A percentile compares a stretch with the other conserved stretches of the same genome.
These are phyloP conservation scores for Colletotrichum tropicicola DNA, from an alignment of 2,329 filamentous ascomycete genomes.

Conservation along the genomic window DNA sequence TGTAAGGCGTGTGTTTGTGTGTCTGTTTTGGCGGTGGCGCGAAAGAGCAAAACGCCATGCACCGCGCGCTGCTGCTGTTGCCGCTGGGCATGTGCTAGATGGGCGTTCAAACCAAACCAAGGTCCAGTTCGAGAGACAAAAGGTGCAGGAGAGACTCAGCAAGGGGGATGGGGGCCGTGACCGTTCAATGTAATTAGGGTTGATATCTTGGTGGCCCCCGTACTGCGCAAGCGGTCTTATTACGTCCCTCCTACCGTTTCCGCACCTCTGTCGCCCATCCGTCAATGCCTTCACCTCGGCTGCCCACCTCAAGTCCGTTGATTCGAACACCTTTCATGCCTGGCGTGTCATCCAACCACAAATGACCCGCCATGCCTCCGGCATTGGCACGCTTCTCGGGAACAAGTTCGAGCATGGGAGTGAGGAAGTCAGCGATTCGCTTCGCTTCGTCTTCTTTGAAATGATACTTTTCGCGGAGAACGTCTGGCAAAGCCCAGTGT, in stretches of 20 bases:
- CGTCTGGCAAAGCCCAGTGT: conserved; percentile 94
- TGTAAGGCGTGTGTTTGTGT: neutral
- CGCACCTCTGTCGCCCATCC: conserved; percentile 93
- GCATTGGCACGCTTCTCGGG: conserved; percentile 93
- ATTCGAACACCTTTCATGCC: conserved; percentile 87
- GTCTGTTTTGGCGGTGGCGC: neutral
- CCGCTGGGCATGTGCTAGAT: neutral
- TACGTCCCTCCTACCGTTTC: conserved; percentile 66
- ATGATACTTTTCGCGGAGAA: conserved; percentile 96
- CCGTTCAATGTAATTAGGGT: conserved; percentile 19
- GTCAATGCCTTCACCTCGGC: conserved; percentile 89
- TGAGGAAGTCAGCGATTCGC: conserved; percentile 81
- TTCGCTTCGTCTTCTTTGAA: conserved; percentile 85
- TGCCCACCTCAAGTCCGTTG: conserved; percentile 78
- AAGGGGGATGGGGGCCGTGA: conserved; percentile 5
- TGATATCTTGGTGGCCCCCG: conserved; percentile 23
- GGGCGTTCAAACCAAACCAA: conserved; percentile 2
- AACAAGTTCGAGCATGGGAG: conserved; percentile 89
- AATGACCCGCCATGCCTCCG: conserved; percentile 89
- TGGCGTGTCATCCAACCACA: conserved; percentile 83
- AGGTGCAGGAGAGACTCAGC: neutral
- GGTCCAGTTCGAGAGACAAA: neutral
- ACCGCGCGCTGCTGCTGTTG: neutral
- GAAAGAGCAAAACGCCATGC: conserved; percentile 20
- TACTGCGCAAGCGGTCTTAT: conserved; percentile 4